Base-by-base conservation (phyloP, 306 rosid species). In the Medicago ruthenica region DNA sequence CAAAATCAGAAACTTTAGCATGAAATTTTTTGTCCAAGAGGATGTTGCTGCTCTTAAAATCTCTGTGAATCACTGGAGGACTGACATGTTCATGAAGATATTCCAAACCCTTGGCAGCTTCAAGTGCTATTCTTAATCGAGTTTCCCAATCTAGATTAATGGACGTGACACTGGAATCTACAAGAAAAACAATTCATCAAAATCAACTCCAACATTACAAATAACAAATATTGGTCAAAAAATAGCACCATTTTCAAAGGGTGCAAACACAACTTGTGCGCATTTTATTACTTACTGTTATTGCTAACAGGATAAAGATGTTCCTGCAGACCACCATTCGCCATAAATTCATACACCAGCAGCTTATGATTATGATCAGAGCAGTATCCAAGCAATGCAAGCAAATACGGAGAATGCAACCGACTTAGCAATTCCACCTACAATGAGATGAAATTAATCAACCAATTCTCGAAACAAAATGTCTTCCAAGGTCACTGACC, bases 1-100 rank as follows among this genome's bases (percentile, higher is more conserved):
- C 97, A 17, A 95, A 95, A 89, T 95, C 98, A 63, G 98, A 90
- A 85, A 95, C 97, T 85, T 92, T 95, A 69, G 97, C 92, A 74
- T 89, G 97, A 76, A 88, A 82, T 20, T 83, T 83, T 86, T 75
- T 90, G 85, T 90, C 98, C 77, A 92, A 71, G 76, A 95, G 91
- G 75, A 95, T 88, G 86, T 95, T 95, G 85, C 98, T 95, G 83
- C 97, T 92, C 86, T 95, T 95, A 61, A 95, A 92, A 85, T 95
- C 97, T 83, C 98, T 86, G 80, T 95, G 98, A 74, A 92, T 95
- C 66, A 95, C 96, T 5, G 98, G 97, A 64, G 97, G 97, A 36
- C 80, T 85, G 58, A 95, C 93, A 39, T 92, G 93, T 82, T 95
- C 98, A 40, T 95, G 98, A 79, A 95, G 91, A 86, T 92, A 90